Evolutionary conservation across 176 grass and related monocot species (phyloP), one percentile per base, ranked within the genome.

Genomic region (Ampelocalamus luodianensis): DNA sequence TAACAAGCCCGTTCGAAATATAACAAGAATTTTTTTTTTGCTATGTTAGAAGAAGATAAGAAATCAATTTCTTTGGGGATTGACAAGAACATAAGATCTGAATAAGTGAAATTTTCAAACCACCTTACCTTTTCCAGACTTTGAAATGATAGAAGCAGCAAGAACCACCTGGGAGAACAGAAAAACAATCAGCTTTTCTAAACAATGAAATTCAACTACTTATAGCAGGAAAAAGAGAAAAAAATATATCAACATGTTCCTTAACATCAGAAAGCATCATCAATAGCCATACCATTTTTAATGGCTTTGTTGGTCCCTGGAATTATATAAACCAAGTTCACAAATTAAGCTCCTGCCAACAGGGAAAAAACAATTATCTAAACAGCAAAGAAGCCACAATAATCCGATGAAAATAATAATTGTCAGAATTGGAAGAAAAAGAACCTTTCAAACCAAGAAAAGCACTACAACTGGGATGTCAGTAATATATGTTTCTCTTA

Each of bases 71-170:
- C 3, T 67, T 67, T 40, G 15, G 24, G 27, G 15, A 86, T n/a
- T 49, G 3, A 13, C n/a, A 76, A 68, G 15, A 83, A 62, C 11
- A 5, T 55, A 86, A 3, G 58, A 44, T 68, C 49, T 38, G 62
- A 74, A 20, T 50, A 80, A 82, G 24, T 78, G 36, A 72, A 56
- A 73, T 42, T 18, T 83, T 61, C 49, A 72, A 76, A 36, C 50
- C 49, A 80, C 10, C 50, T 51, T 27, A 93, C 94, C 94, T 96
- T 96, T 96, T 67, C 94, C 91, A 0, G 94, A 93, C 71, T 96
- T 93, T n/a, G 89, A 87, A 78, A 90, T 75, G 55, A 93, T 86
- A 18, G 94, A 93, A 73, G 94, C 89, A 87, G 94, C 91, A 80
- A 96, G 89, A 86, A 96, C 94, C 86, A 96, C 94, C 94, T 96